Percentiles rank a stretch among this genome's conserved stretches.
Conservation (phyloP, 2,329 filamentous ascomycete genomes). For the Cladosporium sp. region DNA sequence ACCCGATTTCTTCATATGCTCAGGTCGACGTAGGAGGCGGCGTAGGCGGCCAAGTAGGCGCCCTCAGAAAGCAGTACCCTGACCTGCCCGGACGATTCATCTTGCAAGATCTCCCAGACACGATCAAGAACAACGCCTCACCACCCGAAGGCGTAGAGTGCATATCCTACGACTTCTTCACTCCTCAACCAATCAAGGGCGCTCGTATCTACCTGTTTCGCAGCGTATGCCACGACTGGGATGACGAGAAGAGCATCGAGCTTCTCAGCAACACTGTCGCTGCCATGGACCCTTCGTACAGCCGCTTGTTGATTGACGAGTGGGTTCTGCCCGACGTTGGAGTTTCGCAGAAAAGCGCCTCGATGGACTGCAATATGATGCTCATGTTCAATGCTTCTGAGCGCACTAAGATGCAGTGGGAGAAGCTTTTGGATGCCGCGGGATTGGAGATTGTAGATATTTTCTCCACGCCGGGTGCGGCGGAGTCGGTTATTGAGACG, state of each 20-base stretch:
- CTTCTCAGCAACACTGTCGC: conserved; percentile 16
- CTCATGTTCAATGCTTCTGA: conserved; percentile 8
- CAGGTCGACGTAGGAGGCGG: conserved; percentile 18
- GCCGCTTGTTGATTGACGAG: conserved; percentile 20
- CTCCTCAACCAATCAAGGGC: conserved; percentile 16
- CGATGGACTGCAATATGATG: conserved; percentile 17
- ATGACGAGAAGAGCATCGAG: conserved; percentile 12
- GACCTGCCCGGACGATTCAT: conserved; percentile 14
- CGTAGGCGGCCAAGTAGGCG: conserved; percentile 8
- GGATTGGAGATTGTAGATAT: conserved; percentile 13
- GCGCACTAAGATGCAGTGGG: conserved; percentile 13
- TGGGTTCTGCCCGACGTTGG: conserved; percentile 16
- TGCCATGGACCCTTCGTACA: conserved; percentile 18
- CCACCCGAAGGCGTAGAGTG: conserved; percentile 8
- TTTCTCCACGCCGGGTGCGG: neutral
- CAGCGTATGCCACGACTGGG: conserved; percentile 18
- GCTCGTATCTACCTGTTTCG: conserved; percentile 22
- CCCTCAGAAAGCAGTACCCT: conserved; percentile 9
- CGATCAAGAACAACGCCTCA: conserved; percentile 3
- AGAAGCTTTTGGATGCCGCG: conserved; percentile 9
- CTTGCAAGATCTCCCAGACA: conserved; percentile 17
- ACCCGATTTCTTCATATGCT: neutral
- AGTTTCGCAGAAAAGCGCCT: conserved; percentile 13
- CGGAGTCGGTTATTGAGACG: conserved; percentile 21
- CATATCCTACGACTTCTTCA: conserved; percentile 19